Percentiles rank a stretch among this genome's conserved stretches.
Conservation (phyloP, 2,329 filamentous ascomycete species). For the Septoria linicola region DNA sequence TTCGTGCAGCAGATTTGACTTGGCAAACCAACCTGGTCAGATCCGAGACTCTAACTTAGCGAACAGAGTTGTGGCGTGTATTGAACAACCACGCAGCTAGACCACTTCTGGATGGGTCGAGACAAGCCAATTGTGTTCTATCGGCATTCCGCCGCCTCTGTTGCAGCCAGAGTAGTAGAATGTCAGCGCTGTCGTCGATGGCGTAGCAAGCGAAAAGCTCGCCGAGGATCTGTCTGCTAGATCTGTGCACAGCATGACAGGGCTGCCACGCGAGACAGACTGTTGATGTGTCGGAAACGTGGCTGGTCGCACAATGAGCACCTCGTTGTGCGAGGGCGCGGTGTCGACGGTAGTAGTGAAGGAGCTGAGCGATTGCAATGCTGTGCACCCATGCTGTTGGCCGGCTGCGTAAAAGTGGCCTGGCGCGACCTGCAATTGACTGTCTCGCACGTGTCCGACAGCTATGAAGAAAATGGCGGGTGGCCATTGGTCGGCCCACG, state of each 20-base stretch:
- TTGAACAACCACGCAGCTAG: slow-evolving; percentile 4
- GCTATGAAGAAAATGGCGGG: too few species aligned
- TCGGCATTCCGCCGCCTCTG: too few species aligned
- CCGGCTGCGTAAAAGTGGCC: slow-evolving; percentile 3
- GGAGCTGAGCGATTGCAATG: slow-evolving; percentile 12
- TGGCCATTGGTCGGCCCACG: not conserved
- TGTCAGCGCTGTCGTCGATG: too few species aligned
- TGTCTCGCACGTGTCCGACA: too few species aligned
- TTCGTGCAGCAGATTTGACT: not conserved
- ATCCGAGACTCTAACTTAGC: not conserved
- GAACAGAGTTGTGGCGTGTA: slow-evolving; percentile 9
- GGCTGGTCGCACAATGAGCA: slow-evolving; percentile 19
- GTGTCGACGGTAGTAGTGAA: not conserved
- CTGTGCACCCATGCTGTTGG: slow-evolving; percentile 10
- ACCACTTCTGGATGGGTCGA: not conserved
- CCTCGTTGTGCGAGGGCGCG: slow-evolving; percentile 17
- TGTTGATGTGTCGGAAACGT: slow-evolving; percentile 16
- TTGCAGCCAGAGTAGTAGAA: too few species aligned
- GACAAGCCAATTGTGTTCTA: not conserved
- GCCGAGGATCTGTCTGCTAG: too few species aligned
- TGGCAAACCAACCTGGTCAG: not conserved
- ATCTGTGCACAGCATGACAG: not conserved
- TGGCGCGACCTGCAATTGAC: slow-evolving; percentile 13
- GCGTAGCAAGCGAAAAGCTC: too few species aligned
- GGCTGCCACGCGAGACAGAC: slow-evolving; percentile 23